Evolutionary conservation across 192 early-diverging fungal species (phyloP), one percentile per base, ranked within the genome.

Genomic region (Backusella morwellensis): DNA sequence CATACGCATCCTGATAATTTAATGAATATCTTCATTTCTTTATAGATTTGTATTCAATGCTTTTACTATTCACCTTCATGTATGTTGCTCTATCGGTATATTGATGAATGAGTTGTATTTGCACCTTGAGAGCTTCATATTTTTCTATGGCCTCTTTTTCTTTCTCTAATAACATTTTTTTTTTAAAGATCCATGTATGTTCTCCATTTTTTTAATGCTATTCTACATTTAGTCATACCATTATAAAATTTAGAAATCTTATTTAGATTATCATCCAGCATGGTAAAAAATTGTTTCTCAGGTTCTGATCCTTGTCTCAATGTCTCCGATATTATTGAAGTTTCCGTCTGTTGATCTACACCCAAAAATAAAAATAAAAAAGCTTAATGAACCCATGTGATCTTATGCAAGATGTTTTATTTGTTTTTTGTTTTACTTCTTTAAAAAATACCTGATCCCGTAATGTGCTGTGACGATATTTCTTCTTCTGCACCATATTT

Each of bases 181-280:
- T 32, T 32, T 32, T 32, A 32, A 32, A 32, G 32, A 32, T 32
- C 32, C 32, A 63, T 56, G 11, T 9, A 23, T 56, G 6, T 56
- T 56, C 8, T 11, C 6, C 26, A 41, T 41, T 29, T 32, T 72
- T 70, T 70, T 70, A 23, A 35, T 19, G 0, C 21, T 42, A 34
- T 42, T 17, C 19, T 44, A 32, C 56, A 44, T 4, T 71, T 41
- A 47, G 42, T 41, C 15, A 69, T 83, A 86, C 87, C 85, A 54
- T 82, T 52, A 66, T 88, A 86, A 47, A 88, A 88, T 6, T 40
- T 17, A 12, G 84, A 75, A 34, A 88, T 80, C 26, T 81, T 83
- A 15, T 75, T 78, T 12, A 88, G 75, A 35, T 88, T 80, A 5
- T 74, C 44, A 38, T 88, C 84, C 17, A 88, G 47, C 42, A 80